Percentiles rank a stretch among this genome's conserved stretches.
Conservation (phyloP, 225 moss, liverwort and hornwort species). For the Takakia lepidozioides region DNA sequence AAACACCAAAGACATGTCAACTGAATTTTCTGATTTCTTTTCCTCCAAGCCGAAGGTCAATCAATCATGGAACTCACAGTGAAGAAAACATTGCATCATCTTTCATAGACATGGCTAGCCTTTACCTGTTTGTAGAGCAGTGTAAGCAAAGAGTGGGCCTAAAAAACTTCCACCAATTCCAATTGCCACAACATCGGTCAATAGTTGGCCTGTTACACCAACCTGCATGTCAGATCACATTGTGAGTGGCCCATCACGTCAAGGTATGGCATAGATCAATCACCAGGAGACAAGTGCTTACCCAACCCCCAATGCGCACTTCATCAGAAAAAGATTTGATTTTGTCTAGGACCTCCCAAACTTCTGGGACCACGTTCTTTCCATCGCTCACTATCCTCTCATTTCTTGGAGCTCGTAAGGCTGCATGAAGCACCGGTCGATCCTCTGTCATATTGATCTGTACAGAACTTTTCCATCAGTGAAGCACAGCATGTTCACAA, state of each 20-base stretch:
- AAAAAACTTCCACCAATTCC: constrained; percentile 96
- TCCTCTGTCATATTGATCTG: constrained; percentile 84
- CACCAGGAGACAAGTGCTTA: constrained; percentile 10
- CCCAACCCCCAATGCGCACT: constrained; percentile 79
- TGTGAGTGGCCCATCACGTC: no score
- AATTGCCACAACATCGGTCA: constrained; percentile 87
- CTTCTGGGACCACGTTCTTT: constrained; percentile 78
- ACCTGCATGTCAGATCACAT: constrained; percentile 12
- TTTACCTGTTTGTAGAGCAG: constrained; percentile 57
- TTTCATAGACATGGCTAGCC: background rate
- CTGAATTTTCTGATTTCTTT: no score
- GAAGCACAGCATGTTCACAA: no score
- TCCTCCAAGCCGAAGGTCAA: no score
- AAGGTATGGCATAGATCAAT: no score
- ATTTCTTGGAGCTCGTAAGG: constrained; percentile 76
- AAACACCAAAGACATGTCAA: background rate
- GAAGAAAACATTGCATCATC: no score
- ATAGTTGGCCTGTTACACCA: constrained; percentile 78
- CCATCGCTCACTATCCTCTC: constrained; percentile 59
- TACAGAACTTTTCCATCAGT: no score
- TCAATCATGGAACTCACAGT: no score
- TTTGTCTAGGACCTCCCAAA: constrained; percentile 84
- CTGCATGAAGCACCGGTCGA: constrained; percentile 85
- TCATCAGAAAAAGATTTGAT: constrained; percentile 74
- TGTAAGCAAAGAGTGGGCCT: constrained; percentile 86